Evolutionary conservation across 495 filamentous ascomycete genomes (phyloP), one percentile per base, ranked within the genome.

Genomic region (Neurospora hispaniola): DNA sequence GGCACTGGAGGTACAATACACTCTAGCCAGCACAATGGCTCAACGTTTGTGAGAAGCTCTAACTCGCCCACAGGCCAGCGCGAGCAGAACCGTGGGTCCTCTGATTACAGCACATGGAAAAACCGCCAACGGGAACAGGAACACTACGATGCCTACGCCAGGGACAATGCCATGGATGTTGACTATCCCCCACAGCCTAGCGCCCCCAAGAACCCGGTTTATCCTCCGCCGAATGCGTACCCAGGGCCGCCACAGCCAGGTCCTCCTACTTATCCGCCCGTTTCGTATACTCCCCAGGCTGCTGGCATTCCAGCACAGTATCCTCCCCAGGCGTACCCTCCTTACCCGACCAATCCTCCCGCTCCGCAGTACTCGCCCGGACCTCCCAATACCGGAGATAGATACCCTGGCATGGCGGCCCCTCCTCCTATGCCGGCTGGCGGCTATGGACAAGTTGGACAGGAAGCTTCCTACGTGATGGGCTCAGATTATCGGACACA

Each of bases 1-100:
- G 80, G 83, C 76, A 78, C 81, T 78, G 84, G 87, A 88, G 88
- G 87, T 89, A 89, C 79, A 82, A 81, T 82, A 78, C 82, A 85
- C 81, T 84, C 83, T 78, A 84, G 84, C 81, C 82, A 87, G 77
- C 78, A 80, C 81, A 86, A 83, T 81, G 79, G 84, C 78, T 77
- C 80, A 75, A 78, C 78, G 70, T 81, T 80, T 83, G 78, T 83
- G 84, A 86, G 86, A 82, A 81, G 79, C 80, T 88, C 87, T 88
- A 88, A 89, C 86, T 85, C 83, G 73, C 83, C 83, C 81, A 73
- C 81, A 86, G 81, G 85, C 85, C 72, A 78, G 72, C 80, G 80
- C 40, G 80, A 80, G 44, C 76, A 76, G 71, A 48, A 74, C 71
- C 75, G 78, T 48, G 78, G 76, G 39, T 73, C 73, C 70, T 72